phyloP scores from a whole-genome alignment of 495 filamentous ascomycete genomes.

The Rhypophila decipiens region DNA sequence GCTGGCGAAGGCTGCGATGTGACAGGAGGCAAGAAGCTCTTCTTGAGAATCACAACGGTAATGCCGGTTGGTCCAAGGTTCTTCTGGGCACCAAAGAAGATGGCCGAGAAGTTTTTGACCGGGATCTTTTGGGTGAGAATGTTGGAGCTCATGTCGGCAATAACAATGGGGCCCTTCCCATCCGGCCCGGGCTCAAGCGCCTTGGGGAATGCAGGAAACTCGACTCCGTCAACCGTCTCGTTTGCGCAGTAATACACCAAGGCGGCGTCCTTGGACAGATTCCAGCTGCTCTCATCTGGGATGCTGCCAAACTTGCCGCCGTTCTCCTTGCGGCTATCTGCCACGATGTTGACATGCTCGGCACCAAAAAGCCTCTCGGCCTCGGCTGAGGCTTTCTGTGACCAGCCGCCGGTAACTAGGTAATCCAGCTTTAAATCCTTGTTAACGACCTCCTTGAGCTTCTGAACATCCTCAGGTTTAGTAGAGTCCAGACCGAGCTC shows the following conservation, averaged over 20 bases:
- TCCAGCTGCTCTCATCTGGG: slow-evolving; percentile 69
- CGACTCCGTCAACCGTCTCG: slow-evolving; percentile 93
- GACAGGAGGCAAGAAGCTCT: slow-evolving; percentile 63
- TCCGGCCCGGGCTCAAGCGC: slow-evolving; percentile 50
- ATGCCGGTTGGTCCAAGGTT: slow-evolving; percentile 83
- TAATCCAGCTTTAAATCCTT: slow-evolving; percentile 76
- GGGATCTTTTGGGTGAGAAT: slow-evolving; percentile 59
- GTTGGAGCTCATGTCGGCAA: slow-evolving; percentile 85
- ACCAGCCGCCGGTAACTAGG: slow-evolving; percentile 90
- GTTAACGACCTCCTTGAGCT: slow-evolving; percentile 58
- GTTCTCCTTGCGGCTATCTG: slow-evolving; percentile 62
- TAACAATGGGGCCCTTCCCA: slow-evolving; percentile 58
- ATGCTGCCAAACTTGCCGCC: slow-evolving; percentile 87
- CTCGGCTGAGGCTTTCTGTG: slow-evolving; percentile 84
- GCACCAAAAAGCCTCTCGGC: slow-evolving; percentile 67
- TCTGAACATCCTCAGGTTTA: slow-evolving; percentile 44
- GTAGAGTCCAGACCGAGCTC: slow-evolving; percentile 38
- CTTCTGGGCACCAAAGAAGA: slow-evolving; percentile 86
- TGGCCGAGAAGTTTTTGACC: slow-evolving; percentile 63
- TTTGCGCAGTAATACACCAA: slow-evolving; percentile 92
- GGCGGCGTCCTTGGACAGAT: slow-evolving; percentile 63
- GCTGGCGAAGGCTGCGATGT: slow-evolving; percentile 50
- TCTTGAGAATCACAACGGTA: slow-evolving; percentile 75
- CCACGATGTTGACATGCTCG: slow-evolving; percentile 70
- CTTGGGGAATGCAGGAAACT: slow-evolving; percentile 73